phyloP scores from a whole-genome alignment of 2,329 filamentous ascomycete species.

The Cladophialophora chaetospira region DNA sequence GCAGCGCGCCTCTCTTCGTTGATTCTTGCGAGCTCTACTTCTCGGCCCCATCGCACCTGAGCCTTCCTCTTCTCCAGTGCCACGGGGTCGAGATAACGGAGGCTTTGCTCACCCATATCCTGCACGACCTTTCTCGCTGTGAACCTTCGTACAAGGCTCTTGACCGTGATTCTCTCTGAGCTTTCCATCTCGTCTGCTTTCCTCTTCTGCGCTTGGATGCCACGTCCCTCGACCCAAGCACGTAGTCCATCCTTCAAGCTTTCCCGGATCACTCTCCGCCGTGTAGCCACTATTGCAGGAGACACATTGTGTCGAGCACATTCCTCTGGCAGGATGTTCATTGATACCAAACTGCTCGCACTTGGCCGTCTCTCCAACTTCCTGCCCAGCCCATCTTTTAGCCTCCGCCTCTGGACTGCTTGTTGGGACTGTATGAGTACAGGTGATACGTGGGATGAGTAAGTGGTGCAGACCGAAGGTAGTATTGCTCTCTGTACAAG shows the following conservation, averaged over 20 bases:
- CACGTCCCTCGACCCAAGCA: slow-evolving; percentile 60
- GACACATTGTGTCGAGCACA: slow-evolving; percentile 48
- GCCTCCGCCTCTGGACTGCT: slow-evolving; percentile 23
- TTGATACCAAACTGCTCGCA: slow-evolving; percentile 37
- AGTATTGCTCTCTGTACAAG: slow-evolving; percentile 67
- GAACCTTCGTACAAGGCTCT: slow-evolving; percentile 30
- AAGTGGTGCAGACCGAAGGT: slow-evolving; percentile 59
- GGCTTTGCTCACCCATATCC: slow-evolving; percentile 19
- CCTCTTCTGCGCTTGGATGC: slow-evolving; percentile 38
- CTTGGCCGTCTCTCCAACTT: slow-evolving; percentile 35
- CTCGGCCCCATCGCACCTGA: slow-evolving; percentile 28
- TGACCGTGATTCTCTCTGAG: slow-evolving; percentile 34
- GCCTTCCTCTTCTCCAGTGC: slow-evolving; percentile 29
- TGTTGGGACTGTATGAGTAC: slow-evolving; percentile 32
- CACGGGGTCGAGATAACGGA: slow-evolving; percentile 11
- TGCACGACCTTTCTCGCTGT: slow-evolving; percentile 25
- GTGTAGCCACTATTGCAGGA: slow-evolving; percentile 63
- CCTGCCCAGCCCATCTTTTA: slow-evolving; percentile 30
- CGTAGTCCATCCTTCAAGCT: slow-evolving; percentile 67
- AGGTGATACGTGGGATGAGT: slow-evolving; percentile 29
- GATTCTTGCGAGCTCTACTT: slow-evolving; percentile 25
- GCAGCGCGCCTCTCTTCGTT: slow-evolving; percentile 26
- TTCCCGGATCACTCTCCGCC: slow-evolving; percentile 66
- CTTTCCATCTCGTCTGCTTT: slow-evolving; percentile 40
- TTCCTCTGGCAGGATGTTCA: slow-evolving; percentile 37